Evolutionary conservation across 2,329 filamentous ascomycete genomes (phyloP).

Genomic region (Cercospora canescens): DNA sequence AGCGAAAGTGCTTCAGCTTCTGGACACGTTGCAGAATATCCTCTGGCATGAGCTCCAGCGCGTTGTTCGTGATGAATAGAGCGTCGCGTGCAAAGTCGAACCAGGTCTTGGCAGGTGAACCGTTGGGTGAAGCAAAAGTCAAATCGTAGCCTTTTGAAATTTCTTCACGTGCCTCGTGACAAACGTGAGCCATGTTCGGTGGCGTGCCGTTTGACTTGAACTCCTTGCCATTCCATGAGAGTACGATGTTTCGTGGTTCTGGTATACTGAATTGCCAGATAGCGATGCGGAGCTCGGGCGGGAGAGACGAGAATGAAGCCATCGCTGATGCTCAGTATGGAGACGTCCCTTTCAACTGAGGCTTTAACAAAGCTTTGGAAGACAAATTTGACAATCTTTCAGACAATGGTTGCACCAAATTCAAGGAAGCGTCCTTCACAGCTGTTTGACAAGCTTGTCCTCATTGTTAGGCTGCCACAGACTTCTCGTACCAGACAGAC

Average conservation of each 20-base stretch:
- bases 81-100: slow-evolving; percentile 14
- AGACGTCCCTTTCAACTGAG: not conserved
- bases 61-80: slow-evolving; percentile 19
- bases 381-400: not conserved
- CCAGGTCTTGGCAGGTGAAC: slow-evolving; percentile 6
- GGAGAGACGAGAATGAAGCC: slow-evolving; percentile 18
- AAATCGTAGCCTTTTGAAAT: slow-evolving; percentile 13
- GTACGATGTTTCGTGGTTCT: slow-evolving; percentile 15
- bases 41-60: slow-evolving; percentile 1
- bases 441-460: not conserved
- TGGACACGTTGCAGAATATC: not conserved
- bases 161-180: slow-evolving; percentile 18
- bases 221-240: slow-evolving; percentile 16
- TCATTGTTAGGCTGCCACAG: not conserved
- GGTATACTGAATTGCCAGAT: slow-evolving; percentile 20
- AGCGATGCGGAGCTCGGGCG: slow-evolving; percentile 19
- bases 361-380: not conserved
- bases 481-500: not conserved
- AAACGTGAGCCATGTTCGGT: slow-evolving; percentile 17
- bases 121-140: slow-evolving; percentile 10
- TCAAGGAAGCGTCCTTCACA: not conserved
- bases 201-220: slow-evolving; percentile 14
- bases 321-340: not conserved
- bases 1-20: slow-evolving; percentile 17
- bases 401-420: not conserved